These are phyloP conservation scores for Vitis hybrid DNA, from an alignment of 177 flowering plant species.

Conservation along the genomic window DNA sequence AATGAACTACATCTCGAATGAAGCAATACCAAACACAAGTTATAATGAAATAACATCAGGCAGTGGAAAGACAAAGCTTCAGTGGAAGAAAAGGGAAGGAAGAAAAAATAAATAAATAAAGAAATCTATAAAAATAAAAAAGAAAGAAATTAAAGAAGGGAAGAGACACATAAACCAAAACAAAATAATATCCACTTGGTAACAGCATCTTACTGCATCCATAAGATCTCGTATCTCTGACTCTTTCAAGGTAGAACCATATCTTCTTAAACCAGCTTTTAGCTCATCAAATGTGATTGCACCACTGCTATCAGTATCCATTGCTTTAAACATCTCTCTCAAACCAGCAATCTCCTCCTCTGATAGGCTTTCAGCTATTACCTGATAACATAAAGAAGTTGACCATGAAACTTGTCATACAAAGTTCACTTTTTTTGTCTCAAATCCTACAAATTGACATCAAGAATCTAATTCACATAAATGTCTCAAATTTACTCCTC, in stretches of 20 bases:
- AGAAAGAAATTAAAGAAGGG: not conserved
- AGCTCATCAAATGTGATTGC: constrained; percentile 92
- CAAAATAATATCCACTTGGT: not conserved
- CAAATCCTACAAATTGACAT: too few species aligned
- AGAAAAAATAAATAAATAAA: not conserved
- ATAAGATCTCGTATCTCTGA: constrained; percentile 81
- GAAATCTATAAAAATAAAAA: not conserved
- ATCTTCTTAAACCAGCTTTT: constrained; percentile 81
- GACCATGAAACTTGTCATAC: too few species aligned
- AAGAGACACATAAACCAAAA: not conserved
- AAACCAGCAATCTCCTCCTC: constrained; percentile 95
- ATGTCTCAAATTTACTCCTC: too few species aligned
- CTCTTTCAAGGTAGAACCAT: constrained; percentile 82
- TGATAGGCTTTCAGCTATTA: constrained; percentile 83
- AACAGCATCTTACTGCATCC: constrained; percentile 58
- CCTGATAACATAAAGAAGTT: constrained; percentile 34
- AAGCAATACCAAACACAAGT: not conserved
- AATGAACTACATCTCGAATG: not conserved
- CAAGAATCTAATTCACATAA: too few species aligned
- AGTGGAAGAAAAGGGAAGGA: not conserved
- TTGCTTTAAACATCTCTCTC: constrained; percentile 74
- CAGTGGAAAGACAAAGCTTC: too few species aligned
- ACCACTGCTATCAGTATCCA: constrained; percentile 91
- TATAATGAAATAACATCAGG: too few species aligned
- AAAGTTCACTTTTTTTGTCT: too few species aligned